Evolutionary conservation across 2,329 filamentous ascomycete genomes (phyloP).

Genomic region (Aspergillus sp.): DNA sequence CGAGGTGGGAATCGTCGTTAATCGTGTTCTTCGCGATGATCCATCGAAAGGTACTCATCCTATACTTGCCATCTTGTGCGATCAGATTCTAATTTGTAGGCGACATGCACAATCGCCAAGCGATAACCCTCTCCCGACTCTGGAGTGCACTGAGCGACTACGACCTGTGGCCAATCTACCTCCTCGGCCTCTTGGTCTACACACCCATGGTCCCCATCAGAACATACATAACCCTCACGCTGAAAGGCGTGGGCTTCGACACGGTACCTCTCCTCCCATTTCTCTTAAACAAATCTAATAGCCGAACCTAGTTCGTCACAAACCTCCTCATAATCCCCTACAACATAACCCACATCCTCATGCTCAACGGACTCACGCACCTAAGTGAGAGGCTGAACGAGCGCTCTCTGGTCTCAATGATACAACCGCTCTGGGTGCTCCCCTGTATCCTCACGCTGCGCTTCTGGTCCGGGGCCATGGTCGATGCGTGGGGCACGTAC

Average conservation of each 20-base stretch:
- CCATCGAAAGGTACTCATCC: slow-evolving; percentile 55
- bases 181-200: slow-evolving; percentile 58
- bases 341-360: slow-evolving; percentile 39
- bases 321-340: slow-evolving; percentile 66
- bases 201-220: slow-evolving; percentile 58
- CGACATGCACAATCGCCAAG: slow-evolving; percentile 65
- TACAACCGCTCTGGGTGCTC: slow-evolving; percentile 63
- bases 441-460: slow-evolving; percentile 61
- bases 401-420: slow-evolving; percentile 52
- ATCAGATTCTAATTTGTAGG: slow-evolving; percentile 11
- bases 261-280: slow-evolving; percentile 35
- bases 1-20: slow-evolving; percentile 66
- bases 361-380: slow-evolving; percentile 51
- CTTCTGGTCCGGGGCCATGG: slow-evolving; percentile 49
- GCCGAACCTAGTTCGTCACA: slow-evolving; percentile 53
- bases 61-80: background rate
- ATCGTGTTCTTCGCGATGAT: slow-evolving; percentile 63
- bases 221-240: slow-evolving; percentile 63
- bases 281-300: background rate
- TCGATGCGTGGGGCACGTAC: slow-evolving; percentile 57
- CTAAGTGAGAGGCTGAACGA: slow-evolving; percentile 53
- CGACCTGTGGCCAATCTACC: slow-evolving; percentile 63
- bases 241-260: slow-evolving; percentile 62
- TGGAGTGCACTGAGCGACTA: slow-evolving; percentile 62
- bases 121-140: slow-evolving; percentile 55